A percentile compares a stretch with the other conserved stretches of the same genome.
These are phyloP conservation scores for Aspergillus diversus DNA, from an alignment of 495 filamentous ascomycete genomes.

Conservation along the genomic window DNA sequence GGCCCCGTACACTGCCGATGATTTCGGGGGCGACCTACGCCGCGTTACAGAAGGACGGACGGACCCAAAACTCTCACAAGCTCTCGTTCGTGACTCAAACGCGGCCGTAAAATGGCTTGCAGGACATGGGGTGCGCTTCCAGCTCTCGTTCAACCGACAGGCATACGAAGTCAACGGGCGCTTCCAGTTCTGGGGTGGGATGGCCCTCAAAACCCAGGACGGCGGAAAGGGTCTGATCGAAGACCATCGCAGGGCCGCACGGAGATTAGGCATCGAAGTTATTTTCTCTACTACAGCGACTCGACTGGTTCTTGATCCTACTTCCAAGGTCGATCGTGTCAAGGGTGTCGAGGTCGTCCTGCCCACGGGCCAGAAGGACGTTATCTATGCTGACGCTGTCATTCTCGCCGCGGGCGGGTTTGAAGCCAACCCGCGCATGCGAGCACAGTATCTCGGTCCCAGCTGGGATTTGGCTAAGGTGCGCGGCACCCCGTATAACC, in stretches of 20 bases:
- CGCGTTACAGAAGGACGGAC: constrained; percentile 47
- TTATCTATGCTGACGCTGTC: constrained; percentile 44
- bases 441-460: constrained; percentile 60
- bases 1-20: constrained; percentile 41
- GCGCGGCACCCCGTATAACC: constrained; percentile 64
- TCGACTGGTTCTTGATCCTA: too few relatives aligned
- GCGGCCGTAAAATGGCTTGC: constrained; percentile 58
- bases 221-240: constrained; percentile 60
- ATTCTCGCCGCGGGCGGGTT: constrained; percentile 66
- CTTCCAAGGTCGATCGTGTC: too few relatives aligned
- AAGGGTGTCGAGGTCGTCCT: constrained; percentile 35
- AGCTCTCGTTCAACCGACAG: constrained; percentile 64
- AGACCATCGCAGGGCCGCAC: constrained; percentile 47
- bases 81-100: constrained; percentile 36
- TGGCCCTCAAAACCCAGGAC: constrained; percentile 58
- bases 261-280: constrained; percentile 42
- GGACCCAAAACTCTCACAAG: constrained; percentile 42
- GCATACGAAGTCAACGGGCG: constrained; percentile 58
- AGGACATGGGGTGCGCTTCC: constrained; percentile 54
- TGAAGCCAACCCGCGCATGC: constrained; percentile 57
- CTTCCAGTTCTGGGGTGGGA: constrained; percentile 64
- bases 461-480: constrained; percentile 64
- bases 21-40: constrained; percentile 53
- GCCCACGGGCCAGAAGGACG: constrained; percentile 44
- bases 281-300: constrained; percentile 42